Percentiles rank a stretch among this genome's conserved stretches.
Evolutionary conservation across 2,329 filamentous ascomycete species (phyloP).

Genomic region (Epichloe glyceriae): DNA sequence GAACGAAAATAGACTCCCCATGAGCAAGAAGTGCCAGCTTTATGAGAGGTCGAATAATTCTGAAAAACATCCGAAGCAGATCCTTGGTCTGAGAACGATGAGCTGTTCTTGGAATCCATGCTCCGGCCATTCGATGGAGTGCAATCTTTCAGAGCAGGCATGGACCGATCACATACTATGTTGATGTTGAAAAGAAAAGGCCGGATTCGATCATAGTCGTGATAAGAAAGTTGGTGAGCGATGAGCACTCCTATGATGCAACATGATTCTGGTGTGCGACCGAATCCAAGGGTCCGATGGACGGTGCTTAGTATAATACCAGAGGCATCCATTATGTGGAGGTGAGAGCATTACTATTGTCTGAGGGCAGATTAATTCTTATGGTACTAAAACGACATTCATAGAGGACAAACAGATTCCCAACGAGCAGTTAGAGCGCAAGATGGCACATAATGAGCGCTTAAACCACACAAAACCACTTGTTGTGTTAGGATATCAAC

Average conservation of each 20-base stretch:
- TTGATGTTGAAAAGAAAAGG: neutral
- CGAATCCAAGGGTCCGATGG: neutral
- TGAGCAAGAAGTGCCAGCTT: conserved; percentile 5
- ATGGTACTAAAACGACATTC: neutral
- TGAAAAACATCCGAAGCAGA: neutral
- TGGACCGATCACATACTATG: neutral
- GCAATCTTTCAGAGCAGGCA: neutral
- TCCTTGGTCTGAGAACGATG: neutral
- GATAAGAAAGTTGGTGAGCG: too few species aligned
- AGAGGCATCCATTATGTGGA: neutral
- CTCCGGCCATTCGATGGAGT: neutral
- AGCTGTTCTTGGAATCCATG: neutral
- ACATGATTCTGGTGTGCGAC: neutral
- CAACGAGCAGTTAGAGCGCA: neutral
- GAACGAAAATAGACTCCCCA: conserved; percentile 55
- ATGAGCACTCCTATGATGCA: neutral
- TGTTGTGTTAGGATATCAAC: too few species aligned
- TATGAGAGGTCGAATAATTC: neutral
- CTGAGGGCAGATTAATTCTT: neutral
- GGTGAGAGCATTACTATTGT: conserved; percentile 1
- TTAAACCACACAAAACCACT: too few species aligned
- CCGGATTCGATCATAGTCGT: neutral
- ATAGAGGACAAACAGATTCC: neutral
- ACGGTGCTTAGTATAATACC: neutral
- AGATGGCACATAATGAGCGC: neutral